Base-by-base conservation (phyloP, 2,329 filamentous ascomycete genomes). In the Monilinia aucupariae region DNA sequence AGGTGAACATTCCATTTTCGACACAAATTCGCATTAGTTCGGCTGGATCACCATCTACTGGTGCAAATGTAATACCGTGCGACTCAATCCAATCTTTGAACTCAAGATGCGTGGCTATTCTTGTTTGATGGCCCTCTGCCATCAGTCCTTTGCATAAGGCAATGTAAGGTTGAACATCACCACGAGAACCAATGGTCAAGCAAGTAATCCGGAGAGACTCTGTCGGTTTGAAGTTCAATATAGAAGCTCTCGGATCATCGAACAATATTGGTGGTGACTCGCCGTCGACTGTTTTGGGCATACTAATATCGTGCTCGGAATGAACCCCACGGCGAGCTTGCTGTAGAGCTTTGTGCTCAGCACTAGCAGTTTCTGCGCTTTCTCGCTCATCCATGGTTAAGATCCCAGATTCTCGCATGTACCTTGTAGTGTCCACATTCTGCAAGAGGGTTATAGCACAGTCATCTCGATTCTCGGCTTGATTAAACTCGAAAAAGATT, bases 101-200 rank as follows among this genome's bases (percentile, higher is more conserved):
- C 74, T 97, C 93, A 30, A 80, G 82, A 74, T 99, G 94, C 0
- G 94, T 97, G 13, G 93, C 94, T 70, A 99, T 99, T 66, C 85
- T 87, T 20, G 89, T 84, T 65, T 83, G 85, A 75, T 99, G 94
- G 0, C 94, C 94, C 69, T 99, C 92, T 0, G 88, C 89, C 49
- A 96, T 76, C 1, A 99, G 79, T 0, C 90, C 91, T 73, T 96
- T 97, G 78, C 94, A 97, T 0, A 99, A 80, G 0, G 94, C 92
- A 74, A 99, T 97, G 74, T 97, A 99, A 0, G 94, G 94, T 74
- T 99, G 94, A 4, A 99, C 93, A 73, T 99, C 94, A 30, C 94
- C 94, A 64, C 94, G 84, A 15, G 93, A 97, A 20, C 94, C 94
- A 66, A 99, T 99, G 0, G 94, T 99, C 45, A 99, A 79, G 73